These are phyloP conservation scores for Aspergillus ochraceoroseus DNA, from an alignment of 2,329 filamentous ascomycete genomes.

Conservation along the genomic window DNA sequence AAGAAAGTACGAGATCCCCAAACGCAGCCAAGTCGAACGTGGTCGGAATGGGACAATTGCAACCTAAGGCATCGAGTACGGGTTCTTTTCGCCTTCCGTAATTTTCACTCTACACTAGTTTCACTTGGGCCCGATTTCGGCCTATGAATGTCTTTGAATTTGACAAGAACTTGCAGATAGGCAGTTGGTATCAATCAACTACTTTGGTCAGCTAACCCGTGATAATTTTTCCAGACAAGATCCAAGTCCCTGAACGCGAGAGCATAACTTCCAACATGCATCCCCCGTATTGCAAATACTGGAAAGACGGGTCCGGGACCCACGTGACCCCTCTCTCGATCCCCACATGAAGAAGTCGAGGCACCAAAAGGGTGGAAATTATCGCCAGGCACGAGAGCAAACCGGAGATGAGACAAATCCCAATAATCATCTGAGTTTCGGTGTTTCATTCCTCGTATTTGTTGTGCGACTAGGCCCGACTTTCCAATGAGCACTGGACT, in stretches of 20 bases:
- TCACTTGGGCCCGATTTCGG: slow-evolving; percentile 1
- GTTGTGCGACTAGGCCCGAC: neutral
- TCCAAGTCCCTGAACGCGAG: too few relatives aligned
- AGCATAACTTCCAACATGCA: neutral
- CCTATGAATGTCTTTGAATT: too few relatives aligned
- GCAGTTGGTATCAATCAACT: too few relatives aligned
- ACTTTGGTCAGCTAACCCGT: too few relatives aligned
- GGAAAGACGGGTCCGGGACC: neutral
- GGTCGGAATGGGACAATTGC: slow-evolving; percentile 29
- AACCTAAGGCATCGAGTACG: too few relatives aligned
- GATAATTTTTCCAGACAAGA: too few relatives aligned
- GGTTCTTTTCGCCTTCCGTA: too few relatives aligned
- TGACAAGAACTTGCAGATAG: too few relatives aligned
- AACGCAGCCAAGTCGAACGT: slow-evolving; percentile 31
- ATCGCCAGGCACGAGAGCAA: neutral
- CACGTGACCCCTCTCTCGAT: slow-evolving; percentile 22
- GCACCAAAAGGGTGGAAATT: neutral
- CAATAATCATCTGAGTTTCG: neutral
- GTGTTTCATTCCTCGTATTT: slow-evolving; percentile 6
- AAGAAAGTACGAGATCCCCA: slow-evolving; percentile 21
- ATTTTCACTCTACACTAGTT: slow-evolving; percentile 6
- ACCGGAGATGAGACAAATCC: too few relatives aligned
- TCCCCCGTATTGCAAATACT: slow-evolving; percentile 21
- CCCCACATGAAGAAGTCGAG: slow-evolving; percentile 17
- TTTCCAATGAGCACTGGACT: slow-evolving; percentile 18